A percentile compares a stretch with the other conserved stretches of the same genome.
Evolutionary conservation across 306 rosid species (phyloP).

Genomic region (Corylus avellana): DNA sequence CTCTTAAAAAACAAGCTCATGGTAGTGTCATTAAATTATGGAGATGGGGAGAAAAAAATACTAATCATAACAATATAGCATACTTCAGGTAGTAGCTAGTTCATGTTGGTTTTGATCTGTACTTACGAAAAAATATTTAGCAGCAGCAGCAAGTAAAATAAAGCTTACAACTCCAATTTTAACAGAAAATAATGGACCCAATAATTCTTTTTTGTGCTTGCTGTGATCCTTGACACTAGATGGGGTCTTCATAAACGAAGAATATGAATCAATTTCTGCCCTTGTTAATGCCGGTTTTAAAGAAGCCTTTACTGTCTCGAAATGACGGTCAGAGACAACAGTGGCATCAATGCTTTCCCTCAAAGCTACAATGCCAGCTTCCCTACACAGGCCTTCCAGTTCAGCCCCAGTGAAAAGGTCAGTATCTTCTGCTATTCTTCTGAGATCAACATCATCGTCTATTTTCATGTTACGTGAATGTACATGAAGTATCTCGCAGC

Average conservation of each 20-base stretch:
- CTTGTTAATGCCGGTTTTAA: slow-evolving; percentile 66
- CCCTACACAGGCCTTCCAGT: slow-evolving; percentile 76
- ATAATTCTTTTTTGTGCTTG: not conserved
- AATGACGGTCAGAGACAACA: slow-evolving; percentile 61
- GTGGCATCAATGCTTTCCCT: slow-evolving; percentile 72
- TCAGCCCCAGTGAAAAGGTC: slow-evolving; percentile 94
- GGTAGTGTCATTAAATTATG: not conserved
- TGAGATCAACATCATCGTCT: slow-evolving; percentile 63
- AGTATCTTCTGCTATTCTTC: slow-evolving; percentile 65
- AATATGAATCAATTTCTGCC: slow-evolving; percentile 50
- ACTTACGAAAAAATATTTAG: slow-evolving; percentile 36
- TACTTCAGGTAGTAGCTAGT: slow-evolving; percentile 36
- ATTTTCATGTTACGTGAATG: slow-evolving; percentile 70
- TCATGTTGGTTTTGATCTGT: slow-evolving; percentile 31
- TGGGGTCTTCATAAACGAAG: slow-evolving; percentile 57
- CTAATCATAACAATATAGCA: not conserved
- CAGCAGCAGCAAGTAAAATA: slow-evolving; percentile 39
- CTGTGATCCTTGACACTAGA: slow-evolving; percentile 23
- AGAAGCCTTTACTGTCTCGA: slow-evolving; percentile 58
- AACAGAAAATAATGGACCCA: slow-evolving; percentile 30
- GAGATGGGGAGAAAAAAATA: not conserved
- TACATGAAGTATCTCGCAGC: slow-evolving; percentile 72
- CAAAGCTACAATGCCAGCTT: slow-evolving; percentile 84
- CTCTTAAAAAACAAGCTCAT: too few species aligned
- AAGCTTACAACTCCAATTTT: slow-evolving; percentile 41